Base-by-base conservation (phyloP, 2,329 filamentous ascomycete genomes). In the Penicillium sp. region DNA sequence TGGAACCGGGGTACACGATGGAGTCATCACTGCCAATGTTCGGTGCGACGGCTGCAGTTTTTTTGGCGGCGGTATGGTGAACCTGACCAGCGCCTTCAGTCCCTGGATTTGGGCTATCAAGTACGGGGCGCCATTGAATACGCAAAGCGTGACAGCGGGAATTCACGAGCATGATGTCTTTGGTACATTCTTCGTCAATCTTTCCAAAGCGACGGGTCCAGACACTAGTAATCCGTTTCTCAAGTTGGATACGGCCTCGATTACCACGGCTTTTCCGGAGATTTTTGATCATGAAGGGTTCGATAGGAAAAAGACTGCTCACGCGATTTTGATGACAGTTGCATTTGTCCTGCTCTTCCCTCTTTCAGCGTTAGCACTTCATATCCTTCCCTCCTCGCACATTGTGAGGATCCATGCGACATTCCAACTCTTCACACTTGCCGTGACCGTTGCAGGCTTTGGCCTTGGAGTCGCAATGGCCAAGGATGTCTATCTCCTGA, bases 1-100 rank as follows among this genome's bases (percentile, higher is more conserved):
- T 0, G 86, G 87, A 50, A 88, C 84, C 47, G 87, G 86, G 39
- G 75, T 89, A 43, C 66, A 71, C 24, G 65, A 76, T 50, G 79
- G 75, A 55, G 74, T 77, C 22, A 87, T 89, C 81, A 78, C 81
- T 5, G 87, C 87, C 64, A 89, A 89, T 65, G 75, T 89, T 47
- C 68, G 67, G 43, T 51, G 49, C 24, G 49, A 51, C 35, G n/a
- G 35, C n/a, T 51, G 36, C 35, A 51, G 35, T 14, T 24, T 51
- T 51, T 24, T 33, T 10, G 16, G 18, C 14, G 35, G 49, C 14
- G 41, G 43, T 13, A 18, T 14, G 37, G 43, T 47, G n/a, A 37
- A 53, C 22, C 9, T 54, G 11, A 49, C 19, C 35, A 39, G 27
- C 9, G 19, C 33, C 6, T 37, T 46, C 24, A 58, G 50, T 43